Evolutionary conservation across 352 stramenopile genomes (phyloP).

Genomic region (Phytophthora palmivora): DNA sequence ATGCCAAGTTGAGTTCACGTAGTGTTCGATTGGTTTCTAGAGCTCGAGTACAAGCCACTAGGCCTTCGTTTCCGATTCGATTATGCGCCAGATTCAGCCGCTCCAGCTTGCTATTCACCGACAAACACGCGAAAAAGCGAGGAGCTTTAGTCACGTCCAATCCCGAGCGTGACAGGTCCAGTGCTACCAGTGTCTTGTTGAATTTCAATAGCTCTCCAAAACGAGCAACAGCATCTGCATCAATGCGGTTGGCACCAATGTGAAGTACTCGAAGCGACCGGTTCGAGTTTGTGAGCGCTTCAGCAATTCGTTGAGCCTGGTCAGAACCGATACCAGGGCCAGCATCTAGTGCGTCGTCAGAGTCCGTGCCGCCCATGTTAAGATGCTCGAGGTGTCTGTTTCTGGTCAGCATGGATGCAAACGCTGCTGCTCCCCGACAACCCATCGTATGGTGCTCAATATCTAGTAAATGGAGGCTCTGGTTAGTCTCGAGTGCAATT

Average conservation of each 20-base stretch:
- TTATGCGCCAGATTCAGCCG: conserved; percentile 72
- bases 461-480: conserved; percentile 66
- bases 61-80: conserved; percentile 74
- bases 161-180: conserved; percentile 71
- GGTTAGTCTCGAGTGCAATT: conserved; percentile 56
- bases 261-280: conserved; percentile 56
- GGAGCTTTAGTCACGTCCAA: conserved; percentile 64
- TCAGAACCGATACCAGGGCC: conserved; percentile 57
- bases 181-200: conserved; percentile 50
- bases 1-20: conserved; percentile 71
- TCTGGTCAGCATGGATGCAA: conserved; percentile 64
- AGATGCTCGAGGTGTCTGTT: conserved; percentile 65
- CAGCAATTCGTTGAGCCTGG: conserved; percentile 51
- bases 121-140: conserved; percentile 74
- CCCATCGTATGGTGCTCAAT: conserved; percentile 85
- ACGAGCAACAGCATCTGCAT: conserved; percentile 52
- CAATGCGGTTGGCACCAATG: conserved; percentile 71
- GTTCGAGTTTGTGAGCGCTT: conserved; percentile 54
- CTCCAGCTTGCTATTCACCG: conserved; percentile 60
- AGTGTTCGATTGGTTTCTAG: conserved; percentile 64
- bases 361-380: conserved; percentile 74
- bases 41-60: conserved; percentile 64
- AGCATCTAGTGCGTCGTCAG: conserved; percentile 51
- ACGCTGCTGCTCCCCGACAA: conserved; percentile 51
- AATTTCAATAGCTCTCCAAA: conserved; percentile 69